Evolutionary conservation across 2,329 filamentous ascomycete genomes (phyloP), one percentile per base, ranked within the genome.

Genomic region (Fusarium caatingaense): DNA sequence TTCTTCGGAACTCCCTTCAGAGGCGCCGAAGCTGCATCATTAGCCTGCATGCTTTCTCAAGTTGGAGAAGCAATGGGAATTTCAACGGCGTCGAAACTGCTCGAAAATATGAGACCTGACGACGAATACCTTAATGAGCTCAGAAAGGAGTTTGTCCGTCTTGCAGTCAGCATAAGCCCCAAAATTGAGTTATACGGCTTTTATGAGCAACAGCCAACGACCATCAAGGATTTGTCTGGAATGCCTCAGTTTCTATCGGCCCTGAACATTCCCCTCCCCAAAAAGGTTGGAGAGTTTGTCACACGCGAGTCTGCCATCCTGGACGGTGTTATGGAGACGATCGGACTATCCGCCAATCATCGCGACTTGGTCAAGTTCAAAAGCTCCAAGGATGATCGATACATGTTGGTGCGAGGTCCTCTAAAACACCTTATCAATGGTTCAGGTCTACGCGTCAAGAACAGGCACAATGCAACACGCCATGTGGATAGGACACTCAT

Each of bases 1-100:
- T 80, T 82, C 65, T 83, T 83, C 40, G 81, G 81, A 3, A 82
- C 81, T 0, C 81, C 81, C 0, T 83, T 83, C 48, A 72, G 74
- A 11, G 81, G 81, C 6, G 78, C 81, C 0, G 74, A 78, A 2
- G 77, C 76, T 9, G 81, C 81, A 4, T 77, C 78, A 1, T 72
- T 72, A 3, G 81, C 80, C 5, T 76, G 76, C 2, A 83, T 83
- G 79, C 76, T 79, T 16, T 75, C 80, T 5, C 66, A 76, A 7
- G 54, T 78, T 0, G 80, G 77, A 13, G 77, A 83, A 46, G 78
- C 74, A 50, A 48, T 78, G 2, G 77, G 78, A 5, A 44, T 71
- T 11, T 75, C 80, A 20, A 74, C 71, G 5, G 67, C 76, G 1
- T 82, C 81, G 1, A 80, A 81, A 54, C 64, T 83, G 1, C 69